Base-by-base conservation (phyloP, 2,329 filamentous ascomycete species). In the Nemania sp. region DNA sequence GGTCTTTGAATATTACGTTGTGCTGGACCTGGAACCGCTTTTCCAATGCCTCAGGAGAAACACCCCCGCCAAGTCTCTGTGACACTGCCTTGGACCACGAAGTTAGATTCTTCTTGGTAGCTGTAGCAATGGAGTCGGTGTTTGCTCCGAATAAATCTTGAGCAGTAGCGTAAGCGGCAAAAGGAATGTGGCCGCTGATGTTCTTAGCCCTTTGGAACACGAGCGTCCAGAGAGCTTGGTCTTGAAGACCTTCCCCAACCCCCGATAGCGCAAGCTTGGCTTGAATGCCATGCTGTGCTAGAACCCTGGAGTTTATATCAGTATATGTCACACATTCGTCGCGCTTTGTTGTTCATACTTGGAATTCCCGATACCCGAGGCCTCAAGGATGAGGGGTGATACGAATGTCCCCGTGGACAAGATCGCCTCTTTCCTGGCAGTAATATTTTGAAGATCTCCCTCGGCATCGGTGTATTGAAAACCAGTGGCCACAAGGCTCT, bases 311-410 rank as follows among this genome's bases (percentile, higher is more conserved):
- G 26, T 28, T 28, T 28, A 28, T 28, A 12, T 28, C 26, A 28
- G 26, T 28, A 28, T 28, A 28, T 6, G 26, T 28, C 11, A 11
- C 11, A 28, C 26, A 28, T 28, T 28, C 6, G n/a, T n/a, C n/a
- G 26, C 26, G 11, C 4, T 31, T 31, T 31, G 9, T 5, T 31
- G 8, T 31, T 4, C 28, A 11, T 31, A 5, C 28, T 9, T 5
- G n/a, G 45, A 15, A 15, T 49, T 49, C 17, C 45, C 45, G 7
- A 49, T 28, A 3, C 45, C 45, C 1, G 45, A 49, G 9, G 22
- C 14, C 22, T 49, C 45, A 7, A 49, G 34, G 12, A 49, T 49
- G 8, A 49, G 23, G 2, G 45, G 45, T 9, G 45, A 28, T 15
- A 24, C 8, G 45, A 40, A 15, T 19, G 45, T 49, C 5, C 45